Evolutionary conservation across 2,329 filamentous ascomycete genomes (phyloP).

Genomic region (Fusarium pseudocircinatum): DNA sequence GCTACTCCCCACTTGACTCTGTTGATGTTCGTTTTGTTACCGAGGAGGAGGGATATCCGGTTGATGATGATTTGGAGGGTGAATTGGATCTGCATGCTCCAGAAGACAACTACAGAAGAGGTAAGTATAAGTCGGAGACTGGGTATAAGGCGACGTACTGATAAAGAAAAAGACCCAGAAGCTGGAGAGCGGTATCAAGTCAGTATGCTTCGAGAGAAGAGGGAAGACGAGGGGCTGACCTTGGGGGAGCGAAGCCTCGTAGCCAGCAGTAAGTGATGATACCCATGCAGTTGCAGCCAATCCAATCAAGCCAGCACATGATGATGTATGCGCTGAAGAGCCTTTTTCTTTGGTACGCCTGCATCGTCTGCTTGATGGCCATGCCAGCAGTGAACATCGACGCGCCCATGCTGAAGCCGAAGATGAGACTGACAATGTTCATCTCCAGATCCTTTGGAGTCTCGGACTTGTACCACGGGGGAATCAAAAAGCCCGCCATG

Average conservation of each 20-base stretch:
- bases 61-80: constrained; percentile 33
- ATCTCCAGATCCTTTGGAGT: constrained; percentile 6
- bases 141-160: neutral
- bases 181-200: neutral
- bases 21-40: constrained; percentile 20
- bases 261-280: constrained; percentile 25
- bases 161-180: constrained; percentile 36
- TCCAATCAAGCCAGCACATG: constrained; percentile 35
- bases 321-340: constrained; percentile 24
- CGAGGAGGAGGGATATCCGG: constrained; percentile 22
- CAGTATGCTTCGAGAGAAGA: rapidly evolving
- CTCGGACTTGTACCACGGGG: constrained; percentile 22
- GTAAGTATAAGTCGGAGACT: neutral
- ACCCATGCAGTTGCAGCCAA: constrained; percentile 27
- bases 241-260: neutral
- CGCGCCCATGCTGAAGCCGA: constrained; percentile 27
- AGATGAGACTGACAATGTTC: constrained; percentile 26
- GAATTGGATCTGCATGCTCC: constrained; percentile 35
- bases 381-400: constrained; percentile 19
- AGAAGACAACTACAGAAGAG: constrained; percentile 3
- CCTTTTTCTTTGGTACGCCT: constrained; percentile 9
- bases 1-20: constrained; percentile 24
- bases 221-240: neutral
- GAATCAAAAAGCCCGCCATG: constrained; percentile 31
- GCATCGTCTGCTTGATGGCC: constrained; percentile 5